Evolutionary conservation across 2,329 filamentous ascomycete species (phyloP).

Genomic region (Colletotrichum orchidophilum): DNA sequence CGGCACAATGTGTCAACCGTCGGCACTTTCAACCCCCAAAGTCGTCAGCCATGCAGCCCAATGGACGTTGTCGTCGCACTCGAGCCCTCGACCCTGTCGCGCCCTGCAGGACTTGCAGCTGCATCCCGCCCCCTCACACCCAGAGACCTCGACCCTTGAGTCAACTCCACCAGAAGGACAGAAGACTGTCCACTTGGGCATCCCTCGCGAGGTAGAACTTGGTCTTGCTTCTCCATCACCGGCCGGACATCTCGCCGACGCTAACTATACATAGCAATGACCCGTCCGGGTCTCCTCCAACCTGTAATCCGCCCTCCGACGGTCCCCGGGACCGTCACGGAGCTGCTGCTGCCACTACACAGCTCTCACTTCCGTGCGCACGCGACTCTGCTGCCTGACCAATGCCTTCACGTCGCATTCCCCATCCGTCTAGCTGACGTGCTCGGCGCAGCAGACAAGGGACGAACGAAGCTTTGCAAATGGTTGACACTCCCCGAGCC

Average conservation of each 20-base stretch:
- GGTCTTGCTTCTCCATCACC: constrained; percentile 4
- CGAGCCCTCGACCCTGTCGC: constrained; percentile 24
- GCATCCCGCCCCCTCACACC: not conserved
- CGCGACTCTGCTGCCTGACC: constrained; percentile 13
- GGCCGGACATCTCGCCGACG: constrained; percentile 30
- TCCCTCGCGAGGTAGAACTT: constrained; percentile 10
- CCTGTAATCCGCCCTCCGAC: constrained; percentile 19
- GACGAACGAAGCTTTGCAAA: not conserved
- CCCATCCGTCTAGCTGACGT: constrained; percentile 15
- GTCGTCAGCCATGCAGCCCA: constrained; percentile 14
- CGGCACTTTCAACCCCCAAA: constrained; percentile 17
- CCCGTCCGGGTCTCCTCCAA: constrained; percentile 22
- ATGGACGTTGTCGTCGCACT: constrained; percentile 1
- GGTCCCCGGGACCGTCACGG: constrained; percentile 23
- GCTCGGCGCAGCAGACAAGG: not conserved
- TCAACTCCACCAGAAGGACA: constrained; percentile 5
- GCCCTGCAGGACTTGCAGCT: constrained; percentile 5
- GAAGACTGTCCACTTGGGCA: constrained; percentile 4
- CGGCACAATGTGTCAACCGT: constrained; percentile 17
- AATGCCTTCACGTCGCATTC: constrained; percentile 17
- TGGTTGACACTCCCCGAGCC: not conserved
- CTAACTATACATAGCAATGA: constrained; percentile 21
- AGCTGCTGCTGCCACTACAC: constrained; percentile 10
- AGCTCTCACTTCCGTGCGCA: constrained; percentile 18
- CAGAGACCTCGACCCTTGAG: constrained; percentile 11